These are phyloP conservation scores for Botrytis byssoidea DNA, from an alignment of 2,329 filamentous ascomycete genomes.

Conservation along the genomic window DNA sequence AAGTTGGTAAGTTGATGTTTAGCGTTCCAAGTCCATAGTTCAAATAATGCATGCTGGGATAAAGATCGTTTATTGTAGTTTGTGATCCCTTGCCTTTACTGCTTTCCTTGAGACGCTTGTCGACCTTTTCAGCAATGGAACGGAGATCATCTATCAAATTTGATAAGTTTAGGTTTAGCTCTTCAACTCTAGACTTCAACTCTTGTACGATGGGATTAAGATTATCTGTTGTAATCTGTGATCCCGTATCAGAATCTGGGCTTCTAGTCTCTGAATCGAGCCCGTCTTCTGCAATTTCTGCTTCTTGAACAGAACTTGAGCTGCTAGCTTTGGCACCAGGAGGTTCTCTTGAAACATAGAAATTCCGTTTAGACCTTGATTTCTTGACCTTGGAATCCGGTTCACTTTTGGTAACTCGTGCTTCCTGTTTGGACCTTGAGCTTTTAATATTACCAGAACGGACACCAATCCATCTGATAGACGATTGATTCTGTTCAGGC, in stretches of 20 bases:
- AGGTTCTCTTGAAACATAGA: accelerated
- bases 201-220: too few relatives aligned
- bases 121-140: too few relatives aligned
- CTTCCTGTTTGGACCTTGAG: neutral
- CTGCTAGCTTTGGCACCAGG: neutral
- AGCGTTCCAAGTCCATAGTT: neutral
- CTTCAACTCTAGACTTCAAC: too few relatives aligned
- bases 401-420: neutral
- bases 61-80: neutral
- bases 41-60: neutral
- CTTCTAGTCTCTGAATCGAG: neutral
- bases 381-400: neutral
- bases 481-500: neutral
- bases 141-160: too few relatives aligned
- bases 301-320: neutral
- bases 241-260: neutral
- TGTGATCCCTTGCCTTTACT: neutral
- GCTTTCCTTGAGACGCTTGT: too few relatives aligned
- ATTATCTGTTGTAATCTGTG: neutral
- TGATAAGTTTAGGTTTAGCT: neutral
- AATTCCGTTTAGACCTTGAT: neutral
- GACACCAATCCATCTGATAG: neutral
- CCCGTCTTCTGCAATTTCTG: neutral
- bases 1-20: neutral
- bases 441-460: neutral